phyloP scores from a whole-genome alignment of 345 rosid species.

The Noccaea bulbosa region DNA sequence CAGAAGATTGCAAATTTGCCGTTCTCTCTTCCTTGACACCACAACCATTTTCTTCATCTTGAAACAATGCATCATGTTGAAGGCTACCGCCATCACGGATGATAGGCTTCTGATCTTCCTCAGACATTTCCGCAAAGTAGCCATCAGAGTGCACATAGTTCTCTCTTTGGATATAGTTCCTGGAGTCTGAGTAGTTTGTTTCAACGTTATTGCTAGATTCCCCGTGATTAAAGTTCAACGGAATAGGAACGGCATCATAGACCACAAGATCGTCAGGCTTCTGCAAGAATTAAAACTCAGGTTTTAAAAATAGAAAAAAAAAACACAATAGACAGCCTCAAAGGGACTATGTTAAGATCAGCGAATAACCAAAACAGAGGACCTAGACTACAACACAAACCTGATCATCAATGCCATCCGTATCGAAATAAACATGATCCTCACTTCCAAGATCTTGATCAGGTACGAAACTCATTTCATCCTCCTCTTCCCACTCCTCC shows the following conservation, averaged over 20 bases:
- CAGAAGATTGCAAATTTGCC: conserved; percentile 45
- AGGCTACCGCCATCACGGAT: conserved; percentile 32
- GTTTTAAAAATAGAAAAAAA: not conserved
- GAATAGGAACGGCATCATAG: conserved; percentile 51
- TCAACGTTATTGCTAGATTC: conserved; percentile 58
- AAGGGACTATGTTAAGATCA: not conserved
- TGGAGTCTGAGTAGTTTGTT: conserved; percentile 35
- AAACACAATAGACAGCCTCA: too few species aligned
- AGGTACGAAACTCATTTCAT: conserved; percentile 53
- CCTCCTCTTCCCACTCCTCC: conserved; percentile 78
- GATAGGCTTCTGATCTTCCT: conserved; percentile 55
- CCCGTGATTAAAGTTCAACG: conserved; percentile 55
- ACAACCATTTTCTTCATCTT: conserved; percentile 46
- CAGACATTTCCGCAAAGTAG: conserved; percentile 44
- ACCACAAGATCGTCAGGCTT: conserved; percentile 41
- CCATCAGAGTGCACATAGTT: conserved; percentile 35
- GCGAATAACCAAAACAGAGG: not conserved
- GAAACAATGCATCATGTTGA: conserved; percentile 35
- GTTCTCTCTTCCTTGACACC: conserved; percentile 47
- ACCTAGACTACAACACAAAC: conserved; percentile 44
- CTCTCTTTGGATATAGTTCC: conserved; percentile 23
- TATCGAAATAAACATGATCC: conserved; percentile 52
- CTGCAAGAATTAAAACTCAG: conserved; percentile 43
- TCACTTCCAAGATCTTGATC: conserved; percentile 51
- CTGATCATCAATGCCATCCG: conserved; percentile 66